A percentile compares a stretch with the other conserved stretches of the same genome.
phyloP scores from a whole-genome alignment of 1,284 basidiomycete species.

The Rhodotorula sp. region DNA sequence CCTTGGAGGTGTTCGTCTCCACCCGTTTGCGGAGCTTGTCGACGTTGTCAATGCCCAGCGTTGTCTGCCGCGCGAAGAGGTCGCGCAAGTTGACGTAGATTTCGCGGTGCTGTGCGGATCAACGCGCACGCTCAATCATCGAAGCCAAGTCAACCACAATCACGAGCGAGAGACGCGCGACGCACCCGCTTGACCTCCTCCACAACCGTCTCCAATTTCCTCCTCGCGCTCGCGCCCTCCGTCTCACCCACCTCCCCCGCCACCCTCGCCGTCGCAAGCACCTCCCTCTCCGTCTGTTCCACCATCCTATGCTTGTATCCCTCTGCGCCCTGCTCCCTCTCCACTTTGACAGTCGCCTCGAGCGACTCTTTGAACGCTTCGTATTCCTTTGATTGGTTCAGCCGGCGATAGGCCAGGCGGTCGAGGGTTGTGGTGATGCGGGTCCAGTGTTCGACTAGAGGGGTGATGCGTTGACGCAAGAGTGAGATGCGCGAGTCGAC shows the following conservation, averaged over 20 bases:
- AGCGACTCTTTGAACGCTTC: conserved; percentile 20
- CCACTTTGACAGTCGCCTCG: conserved; percentile 13
- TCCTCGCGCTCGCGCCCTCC: conserved; percentile 23
- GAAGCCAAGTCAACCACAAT: conserved; percentile 23
- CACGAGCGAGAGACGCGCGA: conserved; percentile 21
- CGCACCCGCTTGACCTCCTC: conserved; percentile 77
- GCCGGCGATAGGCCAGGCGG: conserved; percentile 73
- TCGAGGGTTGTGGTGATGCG: conserved; percentile 79
- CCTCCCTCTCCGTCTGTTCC: conserved; percentile 24
- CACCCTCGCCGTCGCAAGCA: neutral
- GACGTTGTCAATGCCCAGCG: conserved; percentile 78
- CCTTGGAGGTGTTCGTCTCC: conserved; percentile 66
- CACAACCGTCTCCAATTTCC: conserved; percentile 27
- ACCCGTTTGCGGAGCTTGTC: conserved; percentile 81
- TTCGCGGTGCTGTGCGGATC: conserved; percentile 64
- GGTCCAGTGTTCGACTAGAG: conserved; percentile 84
- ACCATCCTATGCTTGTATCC: conserved; percentile 24
- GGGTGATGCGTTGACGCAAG: conserved; percentile 65
- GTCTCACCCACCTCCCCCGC: conserved; percentile 8
- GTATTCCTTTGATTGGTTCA: conserved; percentile 34
- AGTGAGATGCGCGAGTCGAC: conserved; percentile 77
- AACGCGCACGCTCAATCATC: conserved; percentile 8
- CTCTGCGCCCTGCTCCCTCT: neutral
- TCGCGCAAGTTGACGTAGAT: conserved; percentile 80
- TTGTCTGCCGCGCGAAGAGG: conserved; percentile 73